Evolutionary conservation across 1,284 basidiomycete genomes (phyloP).

Genomic region (Fomitopsis palustris): DNA sequence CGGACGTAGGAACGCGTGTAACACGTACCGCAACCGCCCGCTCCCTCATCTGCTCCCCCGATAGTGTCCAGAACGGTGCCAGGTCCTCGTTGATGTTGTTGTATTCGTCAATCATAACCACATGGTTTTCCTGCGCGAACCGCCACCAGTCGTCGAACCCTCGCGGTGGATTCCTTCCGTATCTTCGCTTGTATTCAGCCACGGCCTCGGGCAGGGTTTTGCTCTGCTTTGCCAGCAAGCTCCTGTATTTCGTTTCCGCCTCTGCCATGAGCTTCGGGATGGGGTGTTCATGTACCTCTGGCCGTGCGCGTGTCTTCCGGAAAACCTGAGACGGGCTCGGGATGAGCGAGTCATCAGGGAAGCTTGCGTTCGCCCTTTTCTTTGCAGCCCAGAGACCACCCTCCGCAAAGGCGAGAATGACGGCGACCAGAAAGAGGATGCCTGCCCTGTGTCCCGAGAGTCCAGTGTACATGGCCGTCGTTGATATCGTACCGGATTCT

Average conservation of each 20-base stretch:
- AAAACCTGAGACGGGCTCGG: conserved; percentile 20
- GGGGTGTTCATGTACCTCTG: conserved; percentile 54
- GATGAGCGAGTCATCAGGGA: conserved; percentile 23
- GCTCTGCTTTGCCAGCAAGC: conserved; percentile 73
- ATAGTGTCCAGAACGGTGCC: conserved; percentile 74
- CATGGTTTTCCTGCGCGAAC: conserved; percentile 72
- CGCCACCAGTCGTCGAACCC: conserved; percentile 90
- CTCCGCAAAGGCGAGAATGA: conserved; percentile 54
- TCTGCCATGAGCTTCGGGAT: conserved; percentile 81
- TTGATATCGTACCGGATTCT: background rate
- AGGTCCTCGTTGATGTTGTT: conserved; percentile 81
- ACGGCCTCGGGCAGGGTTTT: conserved; percentile 73
- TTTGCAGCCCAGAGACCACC: conserved; percentile 49
- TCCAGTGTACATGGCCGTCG: conserved; percentile 22
- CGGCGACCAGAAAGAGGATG: conserved; percentile 42
- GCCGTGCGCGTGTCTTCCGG: conserved; percentile 14
- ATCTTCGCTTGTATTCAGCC: conserved; percentile 74
- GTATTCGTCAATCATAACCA: conserved; percentile 89
- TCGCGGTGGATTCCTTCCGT: conserved; percentile 75
- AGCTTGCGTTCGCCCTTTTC: conserved; percentile 20
- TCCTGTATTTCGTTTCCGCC: conserved; percentile 64
- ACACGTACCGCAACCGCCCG: conserved; percentile 66
- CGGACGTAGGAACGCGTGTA: background rate
- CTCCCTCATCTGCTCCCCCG: conserved; percentile 68
- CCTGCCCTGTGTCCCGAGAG: conserved; percentile 28